phyloP scores from a whole-genome alignment of 2,329 filamentous ascomycete species.

The Alternaria conjuncta region DNA sequence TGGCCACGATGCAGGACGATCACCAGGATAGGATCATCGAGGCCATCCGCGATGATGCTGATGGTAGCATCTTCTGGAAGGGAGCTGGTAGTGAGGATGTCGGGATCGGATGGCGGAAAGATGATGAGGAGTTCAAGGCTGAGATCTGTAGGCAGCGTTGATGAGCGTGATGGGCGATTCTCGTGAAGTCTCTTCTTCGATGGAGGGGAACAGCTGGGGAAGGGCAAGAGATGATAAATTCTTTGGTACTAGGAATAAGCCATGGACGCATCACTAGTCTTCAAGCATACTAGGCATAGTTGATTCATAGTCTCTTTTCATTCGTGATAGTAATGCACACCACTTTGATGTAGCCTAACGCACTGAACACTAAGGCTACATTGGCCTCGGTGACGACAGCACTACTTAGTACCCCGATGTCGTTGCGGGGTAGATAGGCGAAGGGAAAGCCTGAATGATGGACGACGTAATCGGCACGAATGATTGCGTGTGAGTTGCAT shows the following conservation, averaged over 20 bases:
- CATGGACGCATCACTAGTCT: neutral
- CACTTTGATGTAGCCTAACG: neutral
- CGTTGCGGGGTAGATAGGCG: constrained; percentile 22
- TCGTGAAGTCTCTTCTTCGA: neutral
- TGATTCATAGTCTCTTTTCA: neutral
- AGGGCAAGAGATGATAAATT: neutral
- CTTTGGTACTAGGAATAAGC: neutral
- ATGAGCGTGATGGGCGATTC: neutral
- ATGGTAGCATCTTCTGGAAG: neutral
- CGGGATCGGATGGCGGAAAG: neutral
- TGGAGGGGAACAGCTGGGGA: neutral
- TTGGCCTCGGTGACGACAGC: neutral
- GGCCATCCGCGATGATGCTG: neutral
- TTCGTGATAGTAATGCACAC: neutral
- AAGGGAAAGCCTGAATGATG: constrained; percentile 8
- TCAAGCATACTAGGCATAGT: neutral
- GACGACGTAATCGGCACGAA: constrained; percentile 43
- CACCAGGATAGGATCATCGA: neutral
- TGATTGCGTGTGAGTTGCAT: constrained; percentile 50
- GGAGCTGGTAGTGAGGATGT: neutral
- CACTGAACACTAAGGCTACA: neutral
- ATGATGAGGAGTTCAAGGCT: neutral
- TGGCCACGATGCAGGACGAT: neutral
- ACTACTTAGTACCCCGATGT: constrained; percentile 8
- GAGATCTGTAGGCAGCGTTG: neutral